Evolutionary conservation across 2,329 filamentous ascomycete genomes (phyloP), one percentile per base, ranked within the genome.

Genomic region (Cadophora malorum): DNA sequence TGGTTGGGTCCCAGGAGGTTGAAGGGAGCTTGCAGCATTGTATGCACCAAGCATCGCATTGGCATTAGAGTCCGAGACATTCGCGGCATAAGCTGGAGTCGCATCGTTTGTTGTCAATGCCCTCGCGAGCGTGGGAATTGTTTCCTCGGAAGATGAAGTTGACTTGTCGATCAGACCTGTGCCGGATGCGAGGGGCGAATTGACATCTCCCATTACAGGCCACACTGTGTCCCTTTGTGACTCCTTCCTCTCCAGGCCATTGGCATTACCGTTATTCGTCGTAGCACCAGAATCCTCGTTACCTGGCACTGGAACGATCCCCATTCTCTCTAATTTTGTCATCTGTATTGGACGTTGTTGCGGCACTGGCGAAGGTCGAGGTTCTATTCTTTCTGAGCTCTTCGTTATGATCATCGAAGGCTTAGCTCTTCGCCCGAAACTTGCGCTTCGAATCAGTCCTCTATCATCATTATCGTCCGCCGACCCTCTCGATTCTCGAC

Each of bases 401-500:
- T 71, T 82, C 2, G 83, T 83, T 52, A 79, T 85, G 19, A 90
- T 81, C 53, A 89, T 80, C 4, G 85, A 81, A 2, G 86, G 86
- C 72, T 85, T 89, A 21, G 83, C 86, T 73, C 85, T 84, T 75
- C 87, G 88, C 14, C 87, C 88, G 61, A 90, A 76, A 74, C 87
- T 90, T 19, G 87, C 88, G 72, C 83, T 88, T 67, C 87, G 81
- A 10, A 90, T 87, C 25, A 90, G 79, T 52, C 82, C 83, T 69
- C 82, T 84, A 72, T 88, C 86, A 65, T 89, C 75, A 58, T 68
- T 74, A 69, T 77, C 72, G 49, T 74, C 71, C 25, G 47, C 71
- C 9, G 75, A 77, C 31, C 71, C 75, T 62, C 75, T 67, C 38
- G 75, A 74, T 49, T 76, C 72, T 3, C 72, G 69, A 4, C 74